Conservation (phyloP, 495 filamentous ascomycete species). For the Xylaria longipes region DNA sequence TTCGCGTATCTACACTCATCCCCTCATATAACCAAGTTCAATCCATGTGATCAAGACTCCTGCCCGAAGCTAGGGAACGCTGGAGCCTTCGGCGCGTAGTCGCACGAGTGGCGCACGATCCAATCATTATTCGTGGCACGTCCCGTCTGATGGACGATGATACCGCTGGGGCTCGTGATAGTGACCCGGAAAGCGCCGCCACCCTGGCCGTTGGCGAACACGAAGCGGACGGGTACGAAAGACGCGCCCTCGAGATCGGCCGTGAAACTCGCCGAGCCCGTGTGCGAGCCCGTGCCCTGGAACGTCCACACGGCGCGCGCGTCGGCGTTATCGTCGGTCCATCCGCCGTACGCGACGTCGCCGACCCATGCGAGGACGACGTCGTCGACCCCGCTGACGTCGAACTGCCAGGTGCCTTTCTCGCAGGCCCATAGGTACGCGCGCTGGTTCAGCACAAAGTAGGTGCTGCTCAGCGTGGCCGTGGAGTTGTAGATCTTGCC, state of each 20-base stretch:
- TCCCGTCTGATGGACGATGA: constrained; percentile 28
- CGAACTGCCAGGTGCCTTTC: constrained; percentile 29
- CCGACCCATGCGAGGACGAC: constrained; percentile 28
- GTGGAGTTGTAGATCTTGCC: constrained; percentile 26
- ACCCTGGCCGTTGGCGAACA: constrained; percentile 27
- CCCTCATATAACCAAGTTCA: background rate
- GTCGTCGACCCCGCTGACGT: constrained; percentile 29
- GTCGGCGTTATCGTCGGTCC: constrained; percentile 27
- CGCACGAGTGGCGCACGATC: constrained; percentile 26
- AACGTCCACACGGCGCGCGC: constrained; percentile 30
- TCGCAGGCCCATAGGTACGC: constrained; percentile 33
- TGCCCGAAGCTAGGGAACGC: constrained; percentile 25
- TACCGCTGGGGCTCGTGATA: constrained; percentile 30
- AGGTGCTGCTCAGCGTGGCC: constrained; percentile 20
- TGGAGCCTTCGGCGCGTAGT: constrained; percentile 13
- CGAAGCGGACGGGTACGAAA: constrained; percentile 27
- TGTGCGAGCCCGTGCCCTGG: constrained; percentile 13
- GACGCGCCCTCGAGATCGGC: constrained; percentile 18
- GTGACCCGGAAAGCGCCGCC: constrained; percentile 26
- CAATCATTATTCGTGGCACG: constrained; percentile 24
- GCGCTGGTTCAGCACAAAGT: constrained; percentile 32
- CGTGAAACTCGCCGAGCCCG: constrained; percentile 27
- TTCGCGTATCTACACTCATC: background rate
- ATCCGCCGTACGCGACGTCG: constrained; percentile 27
- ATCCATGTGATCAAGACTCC: constrained; percentile 13